These are phyloP conservation scores for Cercospora brassicicola DNA, from an alignment of 2,329 filamentous ascomycete species.

Conservation along the genomic window DNA sequence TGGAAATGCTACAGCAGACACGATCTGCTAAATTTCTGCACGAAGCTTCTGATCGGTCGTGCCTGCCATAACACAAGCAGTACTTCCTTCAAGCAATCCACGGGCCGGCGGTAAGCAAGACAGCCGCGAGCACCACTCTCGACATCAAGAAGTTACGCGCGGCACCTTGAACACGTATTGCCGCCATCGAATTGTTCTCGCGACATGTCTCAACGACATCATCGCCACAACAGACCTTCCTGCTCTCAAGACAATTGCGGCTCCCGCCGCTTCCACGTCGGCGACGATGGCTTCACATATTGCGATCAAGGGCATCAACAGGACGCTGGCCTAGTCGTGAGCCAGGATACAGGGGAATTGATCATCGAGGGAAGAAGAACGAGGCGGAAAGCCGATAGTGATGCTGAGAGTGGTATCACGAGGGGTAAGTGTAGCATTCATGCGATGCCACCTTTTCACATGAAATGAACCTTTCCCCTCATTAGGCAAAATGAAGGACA, in stretches of 20 bases:
- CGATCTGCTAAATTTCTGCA: neutral
- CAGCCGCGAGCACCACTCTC: neutral
- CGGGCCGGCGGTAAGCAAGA: neutral
- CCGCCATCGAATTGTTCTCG: neutral
- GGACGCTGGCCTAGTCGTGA: slow-evolving; percentile 55
- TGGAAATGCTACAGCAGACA: neutral
- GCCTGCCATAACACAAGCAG: neutral
- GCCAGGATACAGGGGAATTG: slow-evolving; percentile 37
- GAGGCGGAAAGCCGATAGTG: slow-evolving; percentile 31
- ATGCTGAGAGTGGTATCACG: slow-evolving; percentile 34
- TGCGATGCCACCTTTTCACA: neutral
- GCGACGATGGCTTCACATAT: slow-evolving; percentile 74
- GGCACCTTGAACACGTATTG: neutral
- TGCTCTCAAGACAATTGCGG: slow-evolving; percentile 59
- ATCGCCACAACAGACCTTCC: slow-evolving; percentile 21
- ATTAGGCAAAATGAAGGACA: neutral
- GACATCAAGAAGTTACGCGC: neutral
- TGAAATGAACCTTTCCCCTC: neutral
- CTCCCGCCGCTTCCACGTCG: slow-evolving; percentile 65
- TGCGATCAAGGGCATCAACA: slow-evolving; percentile 80
- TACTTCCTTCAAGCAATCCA: neutral
- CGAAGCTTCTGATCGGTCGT: neutral
- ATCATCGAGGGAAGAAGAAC: slow-evolving; percentile 33
- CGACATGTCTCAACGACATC: slow-evolving; percentile 29
- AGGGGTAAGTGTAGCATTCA: neutral